A percentile compares a stretch with the other conserved stretches of the same genome.
Evolutionary conservation across 345 rosid species (phyloP).

Genomic region (Trapa incisa): DNA sequence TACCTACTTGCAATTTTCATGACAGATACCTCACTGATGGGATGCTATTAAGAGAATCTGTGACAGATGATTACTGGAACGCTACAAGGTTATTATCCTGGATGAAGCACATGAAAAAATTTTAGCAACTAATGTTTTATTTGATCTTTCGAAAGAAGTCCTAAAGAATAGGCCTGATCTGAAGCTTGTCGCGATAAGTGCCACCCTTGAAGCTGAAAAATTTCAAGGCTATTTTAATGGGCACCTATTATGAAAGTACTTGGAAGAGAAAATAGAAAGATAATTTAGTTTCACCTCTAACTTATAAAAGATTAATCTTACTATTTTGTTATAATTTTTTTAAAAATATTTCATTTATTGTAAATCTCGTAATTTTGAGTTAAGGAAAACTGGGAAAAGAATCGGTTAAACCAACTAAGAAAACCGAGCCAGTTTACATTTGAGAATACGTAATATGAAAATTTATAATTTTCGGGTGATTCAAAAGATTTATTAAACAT

Average conservation of each 20-base stretch:
- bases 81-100: constrained; percentile 89
- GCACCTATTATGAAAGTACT: constrained; percentile 97
- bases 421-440: no score
- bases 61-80: constrained; percentile 91
- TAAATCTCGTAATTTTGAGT: no score
- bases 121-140: constrained; percentile 73
- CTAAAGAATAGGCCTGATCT: constrained; percentile 63
- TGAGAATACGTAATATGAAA: no score
- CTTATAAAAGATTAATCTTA: no score
- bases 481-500: no score
- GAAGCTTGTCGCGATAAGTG: constrained; percentile 97
- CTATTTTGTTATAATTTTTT: no score
- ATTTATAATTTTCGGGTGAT: no score
- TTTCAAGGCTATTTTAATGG: constrained; percentile 70
- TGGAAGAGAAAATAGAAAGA: constrained; percentile 29
- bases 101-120: constrained; percentile 99
- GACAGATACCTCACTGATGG: constrained; percentile 91
- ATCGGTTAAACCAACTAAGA: no score
- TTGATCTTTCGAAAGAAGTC: constrained; percentile 89
- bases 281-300: no score
- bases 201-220: constrained; percentile 95
- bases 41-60: constrained; percentile 94
- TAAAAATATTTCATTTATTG: no score
- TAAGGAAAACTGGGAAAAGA: no score
- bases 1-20: not conserved